Percentiles rank a stretch among this genome's conserved stretches.
Conservation (phyloP, 2,329 filamentous ascomycete genomes). For the Gnomoniopsis sp. region DNA sequence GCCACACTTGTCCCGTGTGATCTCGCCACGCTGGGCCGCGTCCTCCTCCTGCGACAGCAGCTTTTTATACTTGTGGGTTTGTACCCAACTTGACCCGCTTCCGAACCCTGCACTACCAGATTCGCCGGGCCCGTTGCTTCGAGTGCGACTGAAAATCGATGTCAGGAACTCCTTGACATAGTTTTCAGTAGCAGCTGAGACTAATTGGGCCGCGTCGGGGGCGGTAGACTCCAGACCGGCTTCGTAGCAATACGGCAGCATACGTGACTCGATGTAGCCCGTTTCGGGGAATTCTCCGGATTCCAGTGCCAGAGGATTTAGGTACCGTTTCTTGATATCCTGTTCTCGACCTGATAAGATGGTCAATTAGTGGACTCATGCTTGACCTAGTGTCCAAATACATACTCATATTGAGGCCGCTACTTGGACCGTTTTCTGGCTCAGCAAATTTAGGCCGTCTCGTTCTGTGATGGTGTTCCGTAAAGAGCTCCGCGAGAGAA, state of each 20-base stretch:
- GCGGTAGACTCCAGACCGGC: slow-evolving; percentile 56
- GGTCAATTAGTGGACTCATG: not conserved
- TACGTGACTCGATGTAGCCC: slow-evolving; percentile 59
- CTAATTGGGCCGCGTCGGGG: slow-evolving; percentile 58
- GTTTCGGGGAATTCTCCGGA: slow-evolving; percentile 68
- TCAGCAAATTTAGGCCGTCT: slow-evolving; percentile 49
- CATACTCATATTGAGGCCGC: slow-evolving; percentile 77
- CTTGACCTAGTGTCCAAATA: slow-evolving; percentile 11
- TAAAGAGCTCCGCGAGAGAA: slow-evolving; percentile 48
- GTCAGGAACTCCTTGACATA: slow-evolving; percentile 66
- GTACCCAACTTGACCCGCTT: slow-evolving; percentile 66
- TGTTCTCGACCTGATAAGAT: slow-evolving; percentile 56
- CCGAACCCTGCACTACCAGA: slow-evolving; percentile 61
- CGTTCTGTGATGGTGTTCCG: slow-evolving; percentile 44
- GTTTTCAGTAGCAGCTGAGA: slow-evolving; percentile 63
- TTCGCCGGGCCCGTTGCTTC: slow-evolving; percentile 62
- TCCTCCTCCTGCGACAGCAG: slow-evolving; percentile 76
- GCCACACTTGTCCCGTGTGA: slow-evolving; percentile 71
- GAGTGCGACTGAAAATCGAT: slow-evolving; percentile 60
- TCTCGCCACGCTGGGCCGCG: slow-evolving; percentile 66
- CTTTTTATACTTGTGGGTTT: slow-evolving; percentile 73
- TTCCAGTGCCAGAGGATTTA: slow-evolving; percentile 61
- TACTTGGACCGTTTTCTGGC: slow-evolving; percentile 58
- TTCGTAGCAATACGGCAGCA: slow-evolving; percentile 68
- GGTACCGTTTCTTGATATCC: slow-evolving; percentile 64